Conservation (phyloP, 768 basidiomycete species). For the Guyanaporus albipodus region DNA sequence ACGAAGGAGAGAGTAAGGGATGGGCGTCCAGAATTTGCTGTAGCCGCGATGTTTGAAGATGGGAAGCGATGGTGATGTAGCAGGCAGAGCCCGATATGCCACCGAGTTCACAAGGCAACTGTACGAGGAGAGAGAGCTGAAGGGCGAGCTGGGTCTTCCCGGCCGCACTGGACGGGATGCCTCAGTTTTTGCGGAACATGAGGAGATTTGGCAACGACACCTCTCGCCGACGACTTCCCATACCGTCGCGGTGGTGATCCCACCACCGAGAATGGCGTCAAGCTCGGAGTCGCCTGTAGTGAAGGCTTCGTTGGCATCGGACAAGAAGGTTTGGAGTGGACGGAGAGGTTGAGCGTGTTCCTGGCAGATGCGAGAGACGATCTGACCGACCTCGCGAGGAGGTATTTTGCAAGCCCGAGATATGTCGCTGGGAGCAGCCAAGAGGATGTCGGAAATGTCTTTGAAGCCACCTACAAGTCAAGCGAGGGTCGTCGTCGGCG, state of each 20-base stretch:
- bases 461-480: conserved; percentile 44
- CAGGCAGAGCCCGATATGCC: conserved; percentile 67
- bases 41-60: conserved; percentile 64
- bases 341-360: conserved; percentile 38
- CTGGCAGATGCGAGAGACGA: conserved; percentile 49
- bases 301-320: conserved; percentile 44
- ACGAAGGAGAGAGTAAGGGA: conserved; percentile 40
- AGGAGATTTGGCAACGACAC: conserved; percentile 36
- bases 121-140: conserved; percentile 76
- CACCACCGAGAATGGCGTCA: conserved; percentile 73
- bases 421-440: conserved; percentile 47
- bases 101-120: conserved; percentile 54
- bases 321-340: conserved; percentile 38
- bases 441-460: conserved; percentile 47
- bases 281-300: conserved; percentile 72
- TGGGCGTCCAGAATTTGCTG: conserved; percentile 58
- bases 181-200: conserved; percentile 5
- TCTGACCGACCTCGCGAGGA: conserved; percentile 43
- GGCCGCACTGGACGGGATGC: conserved; percentile 57
- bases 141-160: conserved; percentile 94
- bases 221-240: conserved; percentile 92
- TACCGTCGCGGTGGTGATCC: conserved; percentile 71
- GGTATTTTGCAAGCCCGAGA: conserved; percentile 54
- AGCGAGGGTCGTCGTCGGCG: background rate
- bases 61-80: conserved; percentile 72